Conservation (phyloP, 2,329 filamentous ascomycete genomes). For the Exophiala sideris region DNA sequence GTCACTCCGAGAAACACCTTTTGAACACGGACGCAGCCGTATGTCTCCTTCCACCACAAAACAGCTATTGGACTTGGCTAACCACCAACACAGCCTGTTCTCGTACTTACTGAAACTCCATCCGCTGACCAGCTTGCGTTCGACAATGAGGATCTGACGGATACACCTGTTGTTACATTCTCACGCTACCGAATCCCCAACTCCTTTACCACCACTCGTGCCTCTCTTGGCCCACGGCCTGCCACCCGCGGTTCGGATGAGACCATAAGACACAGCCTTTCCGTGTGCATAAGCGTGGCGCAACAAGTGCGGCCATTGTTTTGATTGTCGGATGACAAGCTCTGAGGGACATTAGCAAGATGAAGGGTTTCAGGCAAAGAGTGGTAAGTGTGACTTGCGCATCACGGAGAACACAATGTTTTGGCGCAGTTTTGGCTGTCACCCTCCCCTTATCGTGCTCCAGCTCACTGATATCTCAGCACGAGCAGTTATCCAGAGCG, state of each 20-base stretch:
- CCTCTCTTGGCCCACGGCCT: not conserved
- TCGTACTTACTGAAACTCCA: constrained; percentile 4
- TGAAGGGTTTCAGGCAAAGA: constrained; percentile 97
- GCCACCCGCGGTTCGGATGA: constrained; percentile 11
- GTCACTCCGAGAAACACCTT: not conserved
- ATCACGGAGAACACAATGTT: not conserved
- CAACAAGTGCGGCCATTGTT: constrained; percentile 11
- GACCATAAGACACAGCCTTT: not conserved
- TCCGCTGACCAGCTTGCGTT: not conserved
- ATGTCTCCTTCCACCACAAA: not conserved
- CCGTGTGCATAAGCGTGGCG: constrained; percentile 11
- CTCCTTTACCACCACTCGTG: not conserved
- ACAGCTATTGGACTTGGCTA: constrained; percentile 1
- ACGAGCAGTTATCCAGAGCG: constrained; percentile 83
- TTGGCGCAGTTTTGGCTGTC: not conserved
- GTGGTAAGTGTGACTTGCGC: constrained; percentile 65
- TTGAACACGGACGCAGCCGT: not conserved
- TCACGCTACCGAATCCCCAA: not conserved
- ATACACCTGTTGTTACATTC: not conserved
- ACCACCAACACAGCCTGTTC: constrained; percentile 5
- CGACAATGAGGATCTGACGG: constrained; percentile 11
- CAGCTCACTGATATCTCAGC: constrained; percentile 43
- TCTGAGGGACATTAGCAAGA: constrained; percentile 52
- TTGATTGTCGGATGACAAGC: constrained; percentile 8
- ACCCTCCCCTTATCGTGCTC: constrained; percentile 6